A percentile compares a stretch with the other conserved stretches of the same genome.
These are phyloP conservation scores for Penicillium simplicissimum DNA, from an alignment of 495 filamentous ascomycete genomes.

Conservation along the genomic window DNA sequence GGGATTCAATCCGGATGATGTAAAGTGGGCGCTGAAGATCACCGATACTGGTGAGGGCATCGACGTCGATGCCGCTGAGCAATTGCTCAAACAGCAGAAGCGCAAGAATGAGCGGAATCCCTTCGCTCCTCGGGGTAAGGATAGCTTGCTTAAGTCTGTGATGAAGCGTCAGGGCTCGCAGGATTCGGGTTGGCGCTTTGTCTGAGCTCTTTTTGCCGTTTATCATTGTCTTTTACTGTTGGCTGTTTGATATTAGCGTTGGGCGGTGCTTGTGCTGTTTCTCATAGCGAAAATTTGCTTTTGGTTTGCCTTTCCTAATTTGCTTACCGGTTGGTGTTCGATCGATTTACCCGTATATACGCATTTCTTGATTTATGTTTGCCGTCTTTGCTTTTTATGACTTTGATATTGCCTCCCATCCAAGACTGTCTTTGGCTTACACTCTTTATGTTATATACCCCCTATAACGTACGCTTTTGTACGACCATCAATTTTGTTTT, in stretches of 20 bases:
- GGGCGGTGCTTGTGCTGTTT: neutral
- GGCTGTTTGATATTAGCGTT: neutral
- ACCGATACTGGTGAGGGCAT: constrained; percentile 55
- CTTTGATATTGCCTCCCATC: neutral
- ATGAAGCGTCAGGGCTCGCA: constrained; percentile 32
- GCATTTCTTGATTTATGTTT: neutral
- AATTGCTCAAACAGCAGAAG: constrained; percentile 45
- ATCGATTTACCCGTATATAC: neutral
- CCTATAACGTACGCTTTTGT: neutral
- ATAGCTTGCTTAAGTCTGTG: constrained; percentile 31
- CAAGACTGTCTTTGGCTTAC: neutral
- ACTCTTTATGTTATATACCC: neutral
- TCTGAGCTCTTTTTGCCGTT: constrained; percentile 17
- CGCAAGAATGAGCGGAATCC: constrained; percentile 31
- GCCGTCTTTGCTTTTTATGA: neutral
- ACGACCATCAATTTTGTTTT: neutral
- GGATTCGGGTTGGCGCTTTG: constrained; percentile 44
- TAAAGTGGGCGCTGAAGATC: constrained; percentile 54
- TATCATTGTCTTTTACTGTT: neutral
- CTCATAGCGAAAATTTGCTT: neutral
- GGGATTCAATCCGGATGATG: constrained; percentile 49
- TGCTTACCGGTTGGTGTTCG: neutral
- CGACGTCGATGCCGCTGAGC: constrained; percentile 46
- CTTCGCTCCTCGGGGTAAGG: constrained; percentile 18
- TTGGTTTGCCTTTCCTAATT: neutral